Percentiles rank a stretch among this genome's conserved stretches.
These are phyloP conservation scores for Oidium heveae DNA, from an alignment of 2,329 filamentous ascomycete species.

Conservation along the genomic window DNA sequence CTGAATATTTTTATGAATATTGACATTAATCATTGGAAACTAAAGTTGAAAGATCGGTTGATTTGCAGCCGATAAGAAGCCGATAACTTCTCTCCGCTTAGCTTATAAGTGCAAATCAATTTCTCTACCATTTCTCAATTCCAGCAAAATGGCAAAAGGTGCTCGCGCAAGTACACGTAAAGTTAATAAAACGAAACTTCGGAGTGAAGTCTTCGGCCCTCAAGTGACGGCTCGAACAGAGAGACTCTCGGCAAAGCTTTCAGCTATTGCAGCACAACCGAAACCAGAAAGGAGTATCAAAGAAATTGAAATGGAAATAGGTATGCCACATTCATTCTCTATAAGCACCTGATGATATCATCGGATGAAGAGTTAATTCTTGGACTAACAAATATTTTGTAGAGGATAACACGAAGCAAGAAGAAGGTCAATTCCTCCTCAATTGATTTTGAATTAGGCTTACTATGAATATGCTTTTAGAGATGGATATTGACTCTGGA, in stretches of 20 bases:
- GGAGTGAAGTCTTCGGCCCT: constrained; percentile 62
- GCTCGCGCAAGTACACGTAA: constrained; percentile 57
- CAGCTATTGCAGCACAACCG: constrained; percentile 54
- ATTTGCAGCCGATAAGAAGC: neutral
- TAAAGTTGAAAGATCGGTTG: neutral
- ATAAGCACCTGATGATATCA: neutral
- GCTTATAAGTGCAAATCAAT: too few species aligned
- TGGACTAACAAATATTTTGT: neutral
- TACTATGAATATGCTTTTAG: constrained; percentile 8
- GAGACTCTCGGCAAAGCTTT: constrained; percentile 63
- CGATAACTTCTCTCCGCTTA: neutral
- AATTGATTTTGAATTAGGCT: neutral
- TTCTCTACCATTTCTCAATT: neutral
- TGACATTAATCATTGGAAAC: neutral
- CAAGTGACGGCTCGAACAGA: constrained; percentile 55
- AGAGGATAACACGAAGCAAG: neutral
- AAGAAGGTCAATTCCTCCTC: neutral
- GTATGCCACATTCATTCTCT: neutral
- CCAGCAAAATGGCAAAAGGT: constrained; percentile 49
- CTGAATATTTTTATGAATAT: neutral
- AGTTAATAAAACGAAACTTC: constrained; percentile 59
- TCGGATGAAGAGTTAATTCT: neutral
- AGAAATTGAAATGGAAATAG: constrained; percentile 11
- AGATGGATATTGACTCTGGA: constrained; percentile 30
- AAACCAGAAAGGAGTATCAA: constrained; percentile 23